A percentile compares a stretch with the other conserved stretches of the same genome.
Evolutionary conservation across 1,284 basidiomycete genomes (phyloP).

Genomic region (Ustilago curta): DNA sequence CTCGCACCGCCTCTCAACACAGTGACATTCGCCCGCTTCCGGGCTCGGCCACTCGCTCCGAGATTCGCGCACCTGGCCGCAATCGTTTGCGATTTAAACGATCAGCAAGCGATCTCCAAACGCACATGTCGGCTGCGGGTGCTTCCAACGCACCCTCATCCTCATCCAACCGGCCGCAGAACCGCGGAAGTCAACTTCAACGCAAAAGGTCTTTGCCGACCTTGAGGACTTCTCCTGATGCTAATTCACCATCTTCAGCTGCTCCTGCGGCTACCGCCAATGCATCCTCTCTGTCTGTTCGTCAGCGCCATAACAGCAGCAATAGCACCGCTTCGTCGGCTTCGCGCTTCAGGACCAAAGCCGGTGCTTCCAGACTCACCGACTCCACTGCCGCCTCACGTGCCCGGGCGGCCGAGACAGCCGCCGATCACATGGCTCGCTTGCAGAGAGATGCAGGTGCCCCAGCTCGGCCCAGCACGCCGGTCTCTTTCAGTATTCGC

Average conservation of each 20-base stretch:
- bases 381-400: conserved; percentile 54
- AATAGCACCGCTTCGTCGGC: conserved; percentile 13
- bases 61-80: conserved; percentile 21
- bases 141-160: conserved; percentile 4
- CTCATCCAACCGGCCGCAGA: conserved; percentile 11
- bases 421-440: conserved; percentile 37
- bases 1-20: conserved; percentile 21
- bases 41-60: conserved; percentile 10
- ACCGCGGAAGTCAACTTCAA: conserved; percentile 27
- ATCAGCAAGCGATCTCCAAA: conserved; percentile 42
- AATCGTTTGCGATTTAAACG: conserved; percentile 42
- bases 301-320: conserved; percentile 40
- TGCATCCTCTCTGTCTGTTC: conserved; percentile 11
- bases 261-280: not conserved
- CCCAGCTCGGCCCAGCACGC: conserved; percentile 46
- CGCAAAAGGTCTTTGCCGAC: conserved; percentile 41
- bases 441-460: conserved; percentile 26
- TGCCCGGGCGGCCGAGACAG: conserved; percentile 55
- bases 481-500: conserved; percentile 23
- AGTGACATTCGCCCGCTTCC: conserved; percentile 2
- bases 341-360: conserved; percentile 20
- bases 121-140: conserved; percentile 5
- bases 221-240: conserved; percentile 28
- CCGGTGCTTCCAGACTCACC: conserved; percentile 33
- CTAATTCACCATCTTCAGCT: conserved; percentile 7